Base-by-base conservation (phyloP, 352 stramenopile genomes). In the Globisporangium takayamanum region DNA sequence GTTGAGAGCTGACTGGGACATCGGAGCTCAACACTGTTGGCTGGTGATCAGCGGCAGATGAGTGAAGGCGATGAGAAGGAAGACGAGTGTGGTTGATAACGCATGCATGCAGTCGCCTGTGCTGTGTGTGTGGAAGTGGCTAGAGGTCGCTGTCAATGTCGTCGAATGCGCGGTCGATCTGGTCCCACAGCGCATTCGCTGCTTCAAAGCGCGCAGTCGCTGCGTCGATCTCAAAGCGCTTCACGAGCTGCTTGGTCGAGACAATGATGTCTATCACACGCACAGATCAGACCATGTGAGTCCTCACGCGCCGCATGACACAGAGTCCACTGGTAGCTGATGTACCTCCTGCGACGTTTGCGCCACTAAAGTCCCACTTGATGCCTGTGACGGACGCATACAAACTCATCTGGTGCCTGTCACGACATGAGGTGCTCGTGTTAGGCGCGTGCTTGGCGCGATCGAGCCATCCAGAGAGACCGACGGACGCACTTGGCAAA, bases 371-470 rank as follows among this genome's bases (percentile, higher is more conserved):
- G 47, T 89, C 76, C 80, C 80, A 92, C 61, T 85, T 87, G 72
- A 92, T 92, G 41, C 82, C 80, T 5, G 80, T 90, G 14, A 90
- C 67, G 6, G 78, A 78, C 3, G 82, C 82, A 42, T 87, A 89
- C 22, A 92, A 62, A 26, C 78, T 84, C 78, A 92, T 90, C 55
- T 87, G 76, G 51, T 88, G 83, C 50, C 82, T 92, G 49, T 47
- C 41, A 47, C 14, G 14, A 47, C 41, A 47, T n/a, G 1, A 2
- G 8, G 5, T 1, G 28, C 28, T n/a, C 7, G 7, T 8, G 5
- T 8, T 20, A 20, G 11, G 15, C 0, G 41, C 18, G 7, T 20
- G 14, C 41, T 7, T 20, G 41, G 14, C 28, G 41, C 10, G 18
- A 22, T 8, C 14, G 41, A 22, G 41, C 25, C 1, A 15, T 36